phyloP scores from a whole-genome alignment of 139 green algal species.

The Volvox reticuliferus region DNA sequence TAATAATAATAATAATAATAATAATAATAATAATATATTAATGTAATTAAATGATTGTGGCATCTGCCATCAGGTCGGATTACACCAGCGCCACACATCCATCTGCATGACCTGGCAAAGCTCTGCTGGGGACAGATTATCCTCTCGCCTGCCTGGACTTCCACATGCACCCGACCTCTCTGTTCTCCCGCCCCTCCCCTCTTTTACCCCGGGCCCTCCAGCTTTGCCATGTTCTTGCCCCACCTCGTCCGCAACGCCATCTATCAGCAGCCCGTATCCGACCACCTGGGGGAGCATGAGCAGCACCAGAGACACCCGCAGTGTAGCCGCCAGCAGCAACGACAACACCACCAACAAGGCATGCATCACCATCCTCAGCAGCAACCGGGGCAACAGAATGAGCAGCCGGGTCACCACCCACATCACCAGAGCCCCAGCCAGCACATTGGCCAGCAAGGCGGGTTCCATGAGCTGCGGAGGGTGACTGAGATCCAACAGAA shows the following conservation, averaged over 20 bases:
- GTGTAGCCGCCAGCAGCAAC: neutral
- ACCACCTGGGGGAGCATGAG: neutral
- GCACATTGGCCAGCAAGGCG: no score
- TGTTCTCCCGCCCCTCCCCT: constrained; percentile 25
- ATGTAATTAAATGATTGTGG: no score
- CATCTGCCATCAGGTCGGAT: no score
- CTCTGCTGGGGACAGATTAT: no score
- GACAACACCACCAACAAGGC: neutral
- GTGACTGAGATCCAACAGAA: no score
- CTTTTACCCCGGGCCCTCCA: constrained; percentile 2
- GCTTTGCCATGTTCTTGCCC: constrained; percentile 62
- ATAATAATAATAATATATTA: no score
- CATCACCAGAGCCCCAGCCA: no score
- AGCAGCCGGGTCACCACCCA: neutral
- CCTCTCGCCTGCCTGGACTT: no score
- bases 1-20: no score
- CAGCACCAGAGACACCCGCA: neutral
- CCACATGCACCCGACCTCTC: neutral
- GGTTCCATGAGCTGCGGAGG: no score
- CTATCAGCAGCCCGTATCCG: constrained; percentile 6
- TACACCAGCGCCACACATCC: no score
- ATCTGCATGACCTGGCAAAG: no score
- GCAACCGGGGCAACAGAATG: neutral
- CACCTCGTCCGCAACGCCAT: constrained; percentile 46
- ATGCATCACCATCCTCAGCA: neutral